These are phyloP conservation scores for Penicillium crystallinum DNA, from an alignment of 495 filamentous ascomycete species.

Conservation along the genomic window DNA sequence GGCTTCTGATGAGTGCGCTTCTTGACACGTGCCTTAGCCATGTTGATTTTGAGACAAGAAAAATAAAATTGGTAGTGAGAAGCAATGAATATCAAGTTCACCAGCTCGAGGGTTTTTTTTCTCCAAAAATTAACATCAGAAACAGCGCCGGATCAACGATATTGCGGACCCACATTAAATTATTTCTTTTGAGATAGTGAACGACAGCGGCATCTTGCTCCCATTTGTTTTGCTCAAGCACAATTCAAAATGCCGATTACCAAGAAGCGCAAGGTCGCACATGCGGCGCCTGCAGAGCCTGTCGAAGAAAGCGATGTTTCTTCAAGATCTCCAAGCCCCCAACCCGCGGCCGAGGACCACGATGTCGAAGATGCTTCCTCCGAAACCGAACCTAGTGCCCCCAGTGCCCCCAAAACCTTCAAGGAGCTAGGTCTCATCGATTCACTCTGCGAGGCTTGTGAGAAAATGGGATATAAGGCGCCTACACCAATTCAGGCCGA, in stretches of 20 bases:
- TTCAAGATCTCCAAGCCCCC: neutral
- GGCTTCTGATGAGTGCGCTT: conserved; percentile 81
- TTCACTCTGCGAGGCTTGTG: conserved; percentile 81
- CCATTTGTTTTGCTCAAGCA: conserved; percentile 4
- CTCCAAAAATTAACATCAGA: conserved; percentile 35
- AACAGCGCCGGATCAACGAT: conserved; percentile 35
- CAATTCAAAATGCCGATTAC: conserved; percentile 25
- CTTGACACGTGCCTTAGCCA: conserved; percentile 81
- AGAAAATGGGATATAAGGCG: conserved; percentile 69
- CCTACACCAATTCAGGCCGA: conserved; percentile 77
- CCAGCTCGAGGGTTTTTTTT: conserved; percentile 32
- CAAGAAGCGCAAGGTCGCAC: conserved; percentile 38
- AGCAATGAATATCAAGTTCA: conserved; percentile 9
- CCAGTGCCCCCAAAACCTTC: conserved; percentile 56
- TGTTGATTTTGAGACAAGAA: conserved; percentile 30
- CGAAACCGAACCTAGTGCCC: conserved; percentile 1
- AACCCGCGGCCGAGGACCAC: conserved; percentile 10
- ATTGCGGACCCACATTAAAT: conserved; percentile 33
- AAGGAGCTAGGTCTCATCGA: conserved; percentile 84
- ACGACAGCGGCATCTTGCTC: conserved; percentile 8
- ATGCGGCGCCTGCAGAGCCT: conserved; percentile 9
- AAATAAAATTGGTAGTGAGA: conserved; percentile 3
- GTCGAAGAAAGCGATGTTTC: conserved; percentile 14
- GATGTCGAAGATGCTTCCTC: conserved; percentile 7
- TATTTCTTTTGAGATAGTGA: conserved; percentile 25